Base-by-base conservation (phyloP, 805 yeast genomes). In the Candida quercuum region DNA sequence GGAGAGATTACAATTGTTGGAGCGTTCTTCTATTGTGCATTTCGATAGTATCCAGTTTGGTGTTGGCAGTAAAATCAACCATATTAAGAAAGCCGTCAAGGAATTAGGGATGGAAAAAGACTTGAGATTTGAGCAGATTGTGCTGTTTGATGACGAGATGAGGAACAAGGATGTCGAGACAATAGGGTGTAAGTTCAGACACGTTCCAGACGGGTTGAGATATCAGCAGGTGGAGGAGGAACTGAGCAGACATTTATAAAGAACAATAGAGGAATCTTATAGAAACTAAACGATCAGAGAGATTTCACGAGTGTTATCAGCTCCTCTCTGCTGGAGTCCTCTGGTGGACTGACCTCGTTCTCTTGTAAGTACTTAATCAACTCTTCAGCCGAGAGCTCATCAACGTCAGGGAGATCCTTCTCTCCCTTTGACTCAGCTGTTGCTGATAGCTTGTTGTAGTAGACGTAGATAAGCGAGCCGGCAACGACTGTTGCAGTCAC, bases 131-230 rank as follows among this genome's bases (percentile, higher is more conserved):
- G 37, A 53, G 12, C 51, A 51, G 9, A 54, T 60, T 14, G 64
- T 75, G 15, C 49, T 84, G 39, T 87, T 76, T 51, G 96, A 87
- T 54, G 96, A 87, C 56, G 96, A 87, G 57, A 51, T 61, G 38
- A 68, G 96, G 45, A 87, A 87, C 52, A 70, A 62, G 43, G 96
- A 87, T 48, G 95, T 87, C 4, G 81, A 76, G 50, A 48, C 56
- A 5, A 67, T 83, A 13, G 88, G 88, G 4, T 86, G 86, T 20
- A 71, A 74, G 36, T 87, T 87, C 57, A 74, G 76, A 13, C 73
- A 77, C 52, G 73, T 87, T 8, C 64, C 65, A 7, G 74, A 78
- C 49, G 81, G 80, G 30, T 60, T 24, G 41, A 40, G 14, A 14
- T 24, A 24, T 24, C 9, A 12, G n/a, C 27, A 24, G 13, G 27